These are phyloP conservation scores for Penicillium canariense DNA, from an alignment of 495 filamentous ascomycete species.

Conservation along the genomic window DNA sequence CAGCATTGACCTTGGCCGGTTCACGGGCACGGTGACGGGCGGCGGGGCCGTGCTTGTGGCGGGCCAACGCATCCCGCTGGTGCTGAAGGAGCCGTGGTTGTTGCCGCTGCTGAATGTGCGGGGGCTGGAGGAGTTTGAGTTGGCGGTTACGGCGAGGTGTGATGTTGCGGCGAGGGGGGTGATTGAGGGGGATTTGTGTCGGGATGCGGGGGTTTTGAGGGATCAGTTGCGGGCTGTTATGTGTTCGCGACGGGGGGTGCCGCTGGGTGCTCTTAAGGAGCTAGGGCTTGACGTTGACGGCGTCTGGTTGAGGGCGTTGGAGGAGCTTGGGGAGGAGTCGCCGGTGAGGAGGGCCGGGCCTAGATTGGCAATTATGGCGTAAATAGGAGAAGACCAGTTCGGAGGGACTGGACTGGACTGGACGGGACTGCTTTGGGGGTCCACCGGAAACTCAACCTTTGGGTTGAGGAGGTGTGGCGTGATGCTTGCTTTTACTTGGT, in stretches of 20 bases:
- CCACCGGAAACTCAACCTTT: too few species aligned
- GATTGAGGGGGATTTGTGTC: conserved; percentile 28
- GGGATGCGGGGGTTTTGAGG: conserved; percentile 31
- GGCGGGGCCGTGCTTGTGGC: conserved; percentile 17
- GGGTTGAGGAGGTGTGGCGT: too few species aligned
- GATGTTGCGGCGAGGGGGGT: conserved; percentile 30
- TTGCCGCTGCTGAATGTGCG: conserved; percentile 32
- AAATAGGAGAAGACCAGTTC: too few species aligned
- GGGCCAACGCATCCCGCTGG: conserved; percentile 28
- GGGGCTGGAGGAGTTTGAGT: conserved; percentile 34
- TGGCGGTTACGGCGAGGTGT: conserved; percentile 40
- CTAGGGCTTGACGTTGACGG: conserved; percentile 5
- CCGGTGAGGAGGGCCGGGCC: background rate
- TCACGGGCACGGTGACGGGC: conserved; percentile 19
- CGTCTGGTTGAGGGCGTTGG: conserved; percentile 13
- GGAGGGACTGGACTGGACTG: background rate
- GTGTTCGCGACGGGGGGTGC: conserved; percentile 16
- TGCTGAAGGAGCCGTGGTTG: conserved; percentile 32
- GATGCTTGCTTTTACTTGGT: background rate
- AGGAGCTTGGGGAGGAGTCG: background rate
- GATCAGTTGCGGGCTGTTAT: conserved; percentile 30
- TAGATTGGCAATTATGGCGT: conserved; percentile 24
- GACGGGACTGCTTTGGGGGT: background rate
- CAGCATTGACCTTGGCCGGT: conserved; percentile 37
- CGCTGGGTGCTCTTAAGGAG: conserved; percentile 2